Evolutionary conservation across 306 rosid genomes (phyloP).

Genomic region (Cyclanthera cordifolia): DNA sequence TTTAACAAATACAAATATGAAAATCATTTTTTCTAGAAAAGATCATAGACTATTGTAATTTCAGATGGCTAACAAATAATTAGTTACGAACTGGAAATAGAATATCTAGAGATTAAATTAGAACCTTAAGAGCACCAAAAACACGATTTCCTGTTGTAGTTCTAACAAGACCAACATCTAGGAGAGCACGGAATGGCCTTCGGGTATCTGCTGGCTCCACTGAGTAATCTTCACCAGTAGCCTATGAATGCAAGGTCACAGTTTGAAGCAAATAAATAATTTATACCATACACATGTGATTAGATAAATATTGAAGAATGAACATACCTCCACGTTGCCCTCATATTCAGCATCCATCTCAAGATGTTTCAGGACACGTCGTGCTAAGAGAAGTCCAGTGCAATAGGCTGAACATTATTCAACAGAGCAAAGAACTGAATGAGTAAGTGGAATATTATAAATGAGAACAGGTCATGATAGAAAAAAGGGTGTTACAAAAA

Average conservation of each 20-base stretch:
- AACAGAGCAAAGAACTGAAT: no score
- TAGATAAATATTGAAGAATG: no score
- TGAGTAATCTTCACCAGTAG: slow-evolving; percentile 79
- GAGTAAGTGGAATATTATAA: no score
- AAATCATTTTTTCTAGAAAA: no score
- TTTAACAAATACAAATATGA: no score
- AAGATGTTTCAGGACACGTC: slow-evolving; percentile 55
- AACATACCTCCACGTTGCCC: slow-evolving; percentile 77
- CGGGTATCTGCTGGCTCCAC: slow-evolving; percentile 81
- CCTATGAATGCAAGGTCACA: slow-evolving; percentile 20
- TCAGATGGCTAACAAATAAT: no score
- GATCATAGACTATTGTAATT: no score
- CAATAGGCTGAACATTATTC: slow-evolving; percentile 51
- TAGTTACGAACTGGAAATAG: neutral
- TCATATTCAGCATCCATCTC: slow-evolving; percentile 76
- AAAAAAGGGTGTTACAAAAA: no score
- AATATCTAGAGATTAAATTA: neutral
- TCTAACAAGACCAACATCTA: slow-evolving; percentile 74
- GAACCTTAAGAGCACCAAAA: slow-evolving; percentile 75
- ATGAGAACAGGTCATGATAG: no score
- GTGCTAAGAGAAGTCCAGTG: slow-evolving; percentile 86
- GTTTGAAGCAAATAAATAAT: no score
- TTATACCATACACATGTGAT: no score
- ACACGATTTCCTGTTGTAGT: slow-evolving; percentile 87
- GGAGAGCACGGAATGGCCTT: slow-evolving; percentile 96